Evolutionary conservation across 352 stramenopile species (phyloP).

Genomic region (Globisporangium megalacanthum): DNA sequence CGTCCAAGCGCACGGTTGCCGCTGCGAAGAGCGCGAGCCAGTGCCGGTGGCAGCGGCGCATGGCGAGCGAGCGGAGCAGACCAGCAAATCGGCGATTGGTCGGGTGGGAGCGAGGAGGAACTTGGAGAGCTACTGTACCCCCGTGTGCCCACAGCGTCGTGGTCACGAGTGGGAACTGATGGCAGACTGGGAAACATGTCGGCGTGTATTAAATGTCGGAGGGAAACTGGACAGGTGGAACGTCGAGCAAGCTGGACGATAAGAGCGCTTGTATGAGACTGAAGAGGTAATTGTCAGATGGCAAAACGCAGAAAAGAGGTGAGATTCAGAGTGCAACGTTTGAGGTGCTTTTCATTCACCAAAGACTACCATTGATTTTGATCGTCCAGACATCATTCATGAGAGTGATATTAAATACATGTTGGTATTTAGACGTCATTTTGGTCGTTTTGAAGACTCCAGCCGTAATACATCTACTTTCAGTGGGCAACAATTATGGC

Average conservation of each 20-base stretch:
- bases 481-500: too few relatives aligned
- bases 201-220: not conserved
- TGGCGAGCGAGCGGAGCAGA: not conserved
- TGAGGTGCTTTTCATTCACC: too few relatives aligned
- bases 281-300: not conserved
- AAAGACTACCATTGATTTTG: too few relatives aligned
- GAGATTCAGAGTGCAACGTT: too few relatives aligned
- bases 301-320: not conserved
- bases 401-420: too few relatives aligned
- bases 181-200: not conserved
- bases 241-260: not conserved
- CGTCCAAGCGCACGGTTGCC: not conserved
- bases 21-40: not conserved
- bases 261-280: not conserved
- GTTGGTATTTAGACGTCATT: too few relatives aligned
- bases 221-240: not conserved
- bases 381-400: too few relatives aligned
- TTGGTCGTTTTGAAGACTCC: too few relatives aligned
- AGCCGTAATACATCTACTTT: too few relatives aligned
- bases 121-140: too few relatives aligned
- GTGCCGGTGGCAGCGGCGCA: not conserved
- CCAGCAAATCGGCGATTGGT: not conserved
- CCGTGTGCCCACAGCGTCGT: not conserved
- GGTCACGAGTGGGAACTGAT: not conserved
- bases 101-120: too few relatives aligned